Base-by-base conservation (phyloP, 176 grass and related monocot genomes). In the Rhynchospora pubera region DNA sequence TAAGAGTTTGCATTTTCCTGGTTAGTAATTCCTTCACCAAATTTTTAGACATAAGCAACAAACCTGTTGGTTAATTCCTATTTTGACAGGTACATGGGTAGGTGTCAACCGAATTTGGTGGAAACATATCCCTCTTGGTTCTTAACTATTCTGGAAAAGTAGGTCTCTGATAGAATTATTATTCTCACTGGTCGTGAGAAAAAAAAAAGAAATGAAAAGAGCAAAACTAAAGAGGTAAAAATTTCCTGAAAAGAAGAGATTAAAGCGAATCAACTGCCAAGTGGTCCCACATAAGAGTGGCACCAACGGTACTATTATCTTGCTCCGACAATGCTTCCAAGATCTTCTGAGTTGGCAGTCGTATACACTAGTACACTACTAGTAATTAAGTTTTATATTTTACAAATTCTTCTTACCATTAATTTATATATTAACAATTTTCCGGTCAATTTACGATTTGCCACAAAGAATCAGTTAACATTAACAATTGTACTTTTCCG, bases 201-300 rank as follows among this genome's bases (percentile, higher is more conserved):
- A 74, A 74, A n/a, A n/a, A 45, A 9, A 52, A 21, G 47, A 70
- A 66, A 30, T 24, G 48, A 50, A 83, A 55, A 72, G 23, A 57
- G 8, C 11, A 70, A 83, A 73, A 72, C 5, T 39, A 65, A 65
- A 81, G 59, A 63, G 39, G 79, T 62, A 50, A 81, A n/a, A 81
- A 81, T 26, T 28, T 3, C 18, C 5, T 74, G 1, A 69, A 71
- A 84, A 74, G 53, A 84, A 73, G 48, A 84, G 30, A 84, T 84
- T 71, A 84, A 74, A 84, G 82, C 32, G 5, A 84, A 84, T 58
- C 42, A 57, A 71, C n/a, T 83, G 34, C n/a, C 52, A 59, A 32
- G 53, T 79, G 76, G 76, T 0, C 53, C 22, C 75, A 57, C 76
- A 79, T 48, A 6, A 59, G 53, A 58, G 32, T 43, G 65, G 65